These are phyloP conservation scores for Cutaneotrichosporon mucoides DNA, from an alignment of 1,284 basidiomycete species.

Conservation along the genomic window DNA sequence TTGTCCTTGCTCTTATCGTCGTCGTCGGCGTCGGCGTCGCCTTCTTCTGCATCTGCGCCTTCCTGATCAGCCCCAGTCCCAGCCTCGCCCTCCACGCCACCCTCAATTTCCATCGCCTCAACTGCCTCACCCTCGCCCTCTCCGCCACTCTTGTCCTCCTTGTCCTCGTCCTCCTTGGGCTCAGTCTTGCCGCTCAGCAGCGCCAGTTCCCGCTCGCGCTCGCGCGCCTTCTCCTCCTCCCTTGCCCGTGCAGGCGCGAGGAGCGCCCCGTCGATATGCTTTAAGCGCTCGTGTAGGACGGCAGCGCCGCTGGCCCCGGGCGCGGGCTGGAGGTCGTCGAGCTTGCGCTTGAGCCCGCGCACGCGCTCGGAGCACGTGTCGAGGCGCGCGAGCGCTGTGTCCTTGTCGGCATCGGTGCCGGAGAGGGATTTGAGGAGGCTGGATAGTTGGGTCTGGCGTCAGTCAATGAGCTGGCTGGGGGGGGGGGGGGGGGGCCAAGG, in stretches of 20 bases:
- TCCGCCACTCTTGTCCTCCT: background rate
- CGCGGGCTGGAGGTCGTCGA: constrained; percentile 24
- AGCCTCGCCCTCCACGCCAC: background rate
- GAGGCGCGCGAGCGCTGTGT: constrained; percentile 26
- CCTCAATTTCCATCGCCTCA: background rate
- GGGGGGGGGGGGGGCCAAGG: background rate
- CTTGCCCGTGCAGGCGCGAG: constrained; percentile 2
- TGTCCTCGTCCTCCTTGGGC: constrained; percentile 5
- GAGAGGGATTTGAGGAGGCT: constrained; percentile 24
- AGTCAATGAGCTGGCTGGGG: background rate
- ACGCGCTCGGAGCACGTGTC: constrained; percentile 37
- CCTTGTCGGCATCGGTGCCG: constrained; percentile 17
- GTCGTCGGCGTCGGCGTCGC: background rate
- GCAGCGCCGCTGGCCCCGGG: constrained; percentile 1
- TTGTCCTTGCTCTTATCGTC: background rate
- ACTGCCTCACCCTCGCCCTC: background rate
- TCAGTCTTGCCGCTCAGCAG: constrained; percentile 8
- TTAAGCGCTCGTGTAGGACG: constrained; percentile 15
- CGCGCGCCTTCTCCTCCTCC: background rate
- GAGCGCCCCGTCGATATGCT: constrained; percentile 14
- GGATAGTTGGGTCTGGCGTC: constrained; percentile 17
- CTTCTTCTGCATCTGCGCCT: background rate
- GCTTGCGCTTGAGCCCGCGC: constrained; percentile 49
- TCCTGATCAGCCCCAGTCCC: background rate
- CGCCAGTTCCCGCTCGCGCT: background rate